These are phyloP conservation scores for Sphaerulina musiva DNA, from an alignment of 2,329 filamentous ascomycete genomes.

Conservation along the genomic window DNA sequence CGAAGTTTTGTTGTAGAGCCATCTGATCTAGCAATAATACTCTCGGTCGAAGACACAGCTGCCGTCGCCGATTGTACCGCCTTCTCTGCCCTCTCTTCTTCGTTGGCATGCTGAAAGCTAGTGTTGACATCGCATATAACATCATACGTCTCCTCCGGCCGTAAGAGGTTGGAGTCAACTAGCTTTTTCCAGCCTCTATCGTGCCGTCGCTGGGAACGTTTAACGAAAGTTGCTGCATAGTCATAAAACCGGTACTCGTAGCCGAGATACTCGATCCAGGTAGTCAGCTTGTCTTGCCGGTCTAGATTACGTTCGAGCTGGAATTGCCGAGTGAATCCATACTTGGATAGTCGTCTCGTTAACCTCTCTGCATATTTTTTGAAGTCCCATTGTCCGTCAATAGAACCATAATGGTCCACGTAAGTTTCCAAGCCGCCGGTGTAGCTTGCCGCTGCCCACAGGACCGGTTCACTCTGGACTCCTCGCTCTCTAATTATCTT, in stretches of 20 bases:
- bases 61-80: too few relatives aligned
- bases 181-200: conserved; percentile 5
- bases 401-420: neutral
- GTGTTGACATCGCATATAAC: neutral
- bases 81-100: too few relatives aligned
- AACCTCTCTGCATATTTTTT: neutral
- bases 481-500: too few relatives aligned
- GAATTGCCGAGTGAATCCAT: conserved; percentile 5
- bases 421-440: conserved; percentile 3
- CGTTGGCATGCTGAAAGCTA: neutral
- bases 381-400: conserved; percentile 1
- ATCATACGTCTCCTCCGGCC: conserved; percentile 1
- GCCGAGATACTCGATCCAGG: conserved; percentile 8
- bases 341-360: neutral
- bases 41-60: too few relatives aligned
- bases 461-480: too few relatives aligned
- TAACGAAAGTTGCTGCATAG: neutral
- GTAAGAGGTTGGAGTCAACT: conserved; percentile 1
- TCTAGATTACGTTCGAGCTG: neutral
- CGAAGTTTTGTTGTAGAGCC: neutral
- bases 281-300: neutral
- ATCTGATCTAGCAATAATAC: too few relatives aligned
- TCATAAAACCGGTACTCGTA: conserved; percentile 6
- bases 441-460: too few relatives aligned
- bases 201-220: neutral